Conservation (phyloP, 305 asterid species). For the Fraxinus greggii region DNA sequence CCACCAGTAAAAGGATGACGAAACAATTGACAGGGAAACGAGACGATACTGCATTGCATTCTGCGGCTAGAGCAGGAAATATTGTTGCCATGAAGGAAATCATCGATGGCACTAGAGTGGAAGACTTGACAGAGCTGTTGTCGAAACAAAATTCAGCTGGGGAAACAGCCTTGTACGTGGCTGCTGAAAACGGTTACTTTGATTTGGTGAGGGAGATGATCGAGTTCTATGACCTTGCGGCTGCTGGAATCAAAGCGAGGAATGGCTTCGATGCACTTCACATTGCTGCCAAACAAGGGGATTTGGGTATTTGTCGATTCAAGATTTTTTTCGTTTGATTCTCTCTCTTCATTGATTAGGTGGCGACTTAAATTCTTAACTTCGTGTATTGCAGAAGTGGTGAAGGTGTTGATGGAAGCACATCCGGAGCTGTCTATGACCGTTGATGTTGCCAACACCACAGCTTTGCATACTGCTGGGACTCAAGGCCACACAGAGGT, state of each 20-base stretch:
- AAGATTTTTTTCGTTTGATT: neutral
- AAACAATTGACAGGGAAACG: constrained; percentile 45
- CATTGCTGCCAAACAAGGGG: constrained; percentile 48
- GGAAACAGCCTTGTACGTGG: constrained; percentile 39
- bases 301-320: constrained; percentile 33
- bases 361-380: neutral
- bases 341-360: neutral
- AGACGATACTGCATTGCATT: constrained; percentile 37
- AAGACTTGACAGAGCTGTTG: constrained; percentile 28
- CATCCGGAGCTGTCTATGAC: constrained; percentile 39
- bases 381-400: constrained; percentile 23
- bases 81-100: constrained; percentile 27
- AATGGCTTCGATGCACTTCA: constrained; percentile 44
- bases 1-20: constrained; percentile 33
- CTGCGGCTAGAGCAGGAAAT: constrained; percentile 40
- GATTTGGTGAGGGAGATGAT: constrained; percentile 35
- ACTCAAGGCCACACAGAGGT: constrained; percentile 33
- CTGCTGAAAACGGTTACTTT: constrained; percentile 37
- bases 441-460: constrained; percentile 30
- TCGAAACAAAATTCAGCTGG: constrained; percentile 35
- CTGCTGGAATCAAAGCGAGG: constrained; percentile 42
- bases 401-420: constrained; percentile 30
- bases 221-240: constrained; percentile 28
- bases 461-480: constrained; percentile 37
- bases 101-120: constrained; percentile 20